Evolutionary conservation across 1,284 basidiomycete species (phyloP).

Genomic region (Leccinum solheimii): DNA sequence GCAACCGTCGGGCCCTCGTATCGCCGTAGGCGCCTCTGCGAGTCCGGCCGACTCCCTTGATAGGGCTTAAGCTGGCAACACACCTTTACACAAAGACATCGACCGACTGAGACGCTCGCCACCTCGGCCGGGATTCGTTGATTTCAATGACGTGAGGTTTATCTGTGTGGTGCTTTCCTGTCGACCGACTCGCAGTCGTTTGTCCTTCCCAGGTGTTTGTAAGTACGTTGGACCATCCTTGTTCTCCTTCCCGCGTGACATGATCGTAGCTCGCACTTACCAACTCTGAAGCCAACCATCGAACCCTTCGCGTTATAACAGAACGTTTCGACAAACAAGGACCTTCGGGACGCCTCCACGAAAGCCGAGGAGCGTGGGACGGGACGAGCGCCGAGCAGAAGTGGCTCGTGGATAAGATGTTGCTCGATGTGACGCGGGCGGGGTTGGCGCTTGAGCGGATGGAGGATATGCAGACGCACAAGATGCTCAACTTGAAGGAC

Average conservation of each 20-base stretch:
- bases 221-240: constrained; percentile 33
- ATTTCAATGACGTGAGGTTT: too few species aligned
- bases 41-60: too few species aligned
- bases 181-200: too few species aligned
- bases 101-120: too few species aligned
- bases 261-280: constrained; percentile 49
- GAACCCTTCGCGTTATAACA: constrained; percentile 77
- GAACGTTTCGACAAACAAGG: constrained; percentile 71
- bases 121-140: too few species aligned
- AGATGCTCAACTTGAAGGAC: constrained; percentile 51
- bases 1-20: too few species aligned
- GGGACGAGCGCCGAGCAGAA: constrained; percentile 63
- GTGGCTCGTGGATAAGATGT: constrained; percentile 74
- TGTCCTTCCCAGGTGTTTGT: constrained; percentile 22
- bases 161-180: too few species aligned
- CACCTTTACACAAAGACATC: too few species aligned
- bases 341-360: constrained; percentile 73
- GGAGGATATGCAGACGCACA: constrained; percentile 55
- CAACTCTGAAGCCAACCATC: constrained; percentile 51
- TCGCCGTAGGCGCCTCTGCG: too few species aligned
- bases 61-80: too few species aligned
- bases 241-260: constrained; percentile 22
- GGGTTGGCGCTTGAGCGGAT: constrained; percentile 70
- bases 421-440: constrained; percentile 73
- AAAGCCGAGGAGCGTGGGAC: constrained; percentile 64